Evolutionary conservation across 495 filamentous ascomycete genomes (phyloP), one percentile per base, ranked within the genome.

Genomic region (Articulospora tetracladia): DNA sequence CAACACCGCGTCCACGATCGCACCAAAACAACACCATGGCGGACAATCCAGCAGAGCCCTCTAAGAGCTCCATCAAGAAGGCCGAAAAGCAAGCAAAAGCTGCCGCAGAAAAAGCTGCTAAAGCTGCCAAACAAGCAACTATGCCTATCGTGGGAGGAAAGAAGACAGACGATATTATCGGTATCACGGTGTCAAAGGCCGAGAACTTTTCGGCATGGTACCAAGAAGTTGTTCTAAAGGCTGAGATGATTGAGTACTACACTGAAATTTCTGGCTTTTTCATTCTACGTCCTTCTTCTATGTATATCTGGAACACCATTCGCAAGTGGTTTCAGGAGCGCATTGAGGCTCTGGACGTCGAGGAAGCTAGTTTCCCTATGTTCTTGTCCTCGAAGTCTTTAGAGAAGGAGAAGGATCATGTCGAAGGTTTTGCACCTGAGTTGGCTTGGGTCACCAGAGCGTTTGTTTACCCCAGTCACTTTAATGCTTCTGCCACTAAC

Each of bases 391-490:
- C 89, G 64, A 93, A 93, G 75, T 91, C 93, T 12, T 76, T 99
- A 65, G 84, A 97, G 77, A 84, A 88, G 65, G 95, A 98, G 77
- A 97, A 97, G 81, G 90, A 91, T 60, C 95, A 98, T 69, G 87
- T 98, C 57, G 93, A 98, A 74, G 95, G 95, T 25, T 98, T 98
- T 73, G 93, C 93, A 57, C 92, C 94, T 53, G 94, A 99, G 74
- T 87, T 99, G 61, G 95, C 95, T 54, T 98, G 94, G 94, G 95
- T 99, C 39, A 98, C 95, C 28, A 91, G 94, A 74, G 93, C 91
- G 86, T 92, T 81, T 76, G 86, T 73, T 54, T 50, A 28, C 24
- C 58, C 23, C 39, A 23, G 7, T 8, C 8, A 20, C 28, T n/a
- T 25, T 51, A 23, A 19, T 41, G 32, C 7, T 6, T n/a, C 48